phyloP scores from a whole-genome alignment of 129 eudicot species.

The Gnaphalium uliginosum region DNA sequence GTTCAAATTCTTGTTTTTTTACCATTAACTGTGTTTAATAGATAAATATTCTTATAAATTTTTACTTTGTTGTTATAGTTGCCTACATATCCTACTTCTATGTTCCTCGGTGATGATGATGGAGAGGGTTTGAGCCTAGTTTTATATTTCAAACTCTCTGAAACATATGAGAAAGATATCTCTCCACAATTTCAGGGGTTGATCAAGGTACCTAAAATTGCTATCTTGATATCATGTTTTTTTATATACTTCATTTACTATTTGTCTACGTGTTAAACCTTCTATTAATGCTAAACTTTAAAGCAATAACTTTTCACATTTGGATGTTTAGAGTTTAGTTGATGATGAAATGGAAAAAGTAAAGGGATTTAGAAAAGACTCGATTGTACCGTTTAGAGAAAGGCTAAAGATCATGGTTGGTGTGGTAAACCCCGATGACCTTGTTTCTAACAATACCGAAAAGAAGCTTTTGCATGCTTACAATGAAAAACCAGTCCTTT shows the following conservation, averaged over 20 bases:
- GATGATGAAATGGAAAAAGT: constrained; percentile 72
- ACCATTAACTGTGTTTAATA: neutral
- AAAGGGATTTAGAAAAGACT: constrained; percentile 66
- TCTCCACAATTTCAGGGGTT: constrained; percentile 70
- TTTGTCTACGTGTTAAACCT: neutral
- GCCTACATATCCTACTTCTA: constrained; percentile 79
- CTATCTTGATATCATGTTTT: neutral
- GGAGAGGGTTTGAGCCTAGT: constrained; percentile 97
- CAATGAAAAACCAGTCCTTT: constrained; percentile 89
- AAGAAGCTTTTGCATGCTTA: constrained; percentile 80
- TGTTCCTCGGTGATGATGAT: constrained; percentile 75
- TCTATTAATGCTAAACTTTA: neutral
- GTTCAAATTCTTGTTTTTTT: constrained; percentile 26
- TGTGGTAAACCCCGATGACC: constrained; percentile 82
- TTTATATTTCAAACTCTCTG: constrained; percentile 72
- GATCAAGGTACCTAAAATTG: constrained; percentile 55
- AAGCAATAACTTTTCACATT: constrained; percentile 1
- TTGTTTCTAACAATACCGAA: constrained; percentile 69
- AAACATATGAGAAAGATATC: constrained; percentile 56
- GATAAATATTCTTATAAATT: constrained; percentile 14
- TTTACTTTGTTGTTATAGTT: constrained; percentile 43
- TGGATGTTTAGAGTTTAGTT: constrained; percentile 55
- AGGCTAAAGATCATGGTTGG: constrained; percentile 87
- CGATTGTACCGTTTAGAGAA: constrained; percentile 67
- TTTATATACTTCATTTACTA: neutral